Evolutionary conservation across 208 protist species (phyloP).

Genomic region (Leishmania martiniquensis): DNA sequence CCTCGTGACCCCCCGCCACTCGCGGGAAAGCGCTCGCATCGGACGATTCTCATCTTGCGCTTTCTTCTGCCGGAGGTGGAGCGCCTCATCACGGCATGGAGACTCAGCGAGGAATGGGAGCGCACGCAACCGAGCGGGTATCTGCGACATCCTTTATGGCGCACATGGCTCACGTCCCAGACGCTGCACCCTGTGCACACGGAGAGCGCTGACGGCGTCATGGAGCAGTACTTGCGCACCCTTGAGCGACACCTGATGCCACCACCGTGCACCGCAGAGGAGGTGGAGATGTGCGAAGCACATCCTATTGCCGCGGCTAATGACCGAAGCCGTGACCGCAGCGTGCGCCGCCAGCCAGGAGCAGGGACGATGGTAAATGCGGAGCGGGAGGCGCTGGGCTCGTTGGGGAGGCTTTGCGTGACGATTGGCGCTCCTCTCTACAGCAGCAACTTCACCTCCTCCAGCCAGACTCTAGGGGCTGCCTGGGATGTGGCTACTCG

Average conservation of each 20-base stretch:
- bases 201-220: conserved; percentile 24
- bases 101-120: conserved; percentile 53
- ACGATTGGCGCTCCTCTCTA: conserved; percentile 28
- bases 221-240: conserved; percentile 32
- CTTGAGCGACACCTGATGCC: conserved; percentile 13
- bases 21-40: neutral
- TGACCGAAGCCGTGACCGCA: neutral
- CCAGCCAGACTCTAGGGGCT: conserved; percentile 8
- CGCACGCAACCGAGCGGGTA: conserved; percentile 28
- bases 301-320: neutral
- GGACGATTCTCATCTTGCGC: conserved; percentile 28
- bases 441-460: neutral
- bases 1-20: neutral
- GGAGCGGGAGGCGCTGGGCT: neutral
- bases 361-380: neutral
- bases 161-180: conserved; percentile 22
- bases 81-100: conserved; percentile 52
- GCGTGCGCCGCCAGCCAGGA: neutral
- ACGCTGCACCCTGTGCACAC: conserved; percentile 30
- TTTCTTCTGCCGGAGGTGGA: conserved; percentile 53
- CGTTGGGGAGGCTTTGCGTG: neutral
- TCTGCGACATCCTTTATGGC: conserved; percentile 42
- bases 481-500: conserved; percentile 8
- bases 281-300: neutral
- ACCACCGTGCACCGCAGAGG: neutral